Evolutionary conservation across 169 alveolate species (phyloP).

Genomic region (Amoebophrya sp.): DNA sequence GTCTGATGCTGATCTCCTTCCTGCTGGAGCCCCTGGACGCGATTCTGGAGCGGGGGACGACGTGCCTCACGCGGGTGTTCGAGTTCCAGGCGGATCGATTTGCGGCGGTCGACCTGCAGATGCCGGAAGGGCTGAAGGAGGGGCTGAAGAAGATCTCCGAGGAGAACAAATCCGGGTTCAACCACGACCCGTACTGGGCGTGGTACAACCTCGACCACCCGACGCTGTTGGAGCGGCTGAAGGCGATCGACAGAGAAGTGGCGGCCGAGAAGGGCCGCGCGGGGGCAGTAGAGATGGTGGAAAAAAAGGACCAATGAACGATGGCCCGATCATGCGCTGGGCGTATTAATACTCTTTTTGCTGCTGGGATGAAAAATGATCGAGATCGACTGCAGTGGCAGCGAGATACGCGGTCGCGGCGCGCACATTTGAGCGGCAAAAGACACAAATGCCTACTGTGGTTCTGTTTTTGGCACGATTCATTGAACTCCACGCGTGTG

Average conservation of each 20-base stretch:
- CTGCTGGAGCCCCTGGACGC: conserved; percentile 35
- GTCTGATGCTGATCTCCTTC: conserved; percentile 39
- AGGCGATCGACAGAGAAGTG: conserved; percentile 35
- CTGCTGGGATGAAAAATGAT: too few species aligned
- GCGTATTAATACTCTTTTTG: too few species aligned
- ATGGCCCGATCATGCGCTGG: too few species aligned
- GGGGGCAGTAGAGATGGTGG: too few species aligned
- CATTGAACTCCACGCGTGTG: too few species aligned
- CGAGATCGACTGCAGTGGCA: too few species aligned
- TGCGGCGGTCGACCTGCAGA: conserved; percentile 43
- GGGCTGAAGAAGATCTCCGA: conserved; percentile 42
- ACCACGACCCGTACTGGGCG: conserved; percentile 40
- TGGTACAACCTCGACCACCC: conserved; percentile 26
- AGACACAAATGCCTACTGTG: too few species aligned
- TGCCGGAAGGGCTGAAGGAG: conserved; percentile 40
- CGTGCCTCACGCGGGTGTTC: conserved; percentile 41
- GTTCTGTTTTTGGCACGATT: too few species aligned
- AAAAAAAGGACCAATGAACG: too few species aligned
- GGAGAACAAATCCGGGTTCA: conserved; percentile 39
- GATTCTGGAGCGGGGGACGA: conserved; percentile 32
- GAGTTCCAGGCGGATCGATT: conserved; percentile 66
- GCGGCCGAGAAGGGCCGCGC: too few species aligned
- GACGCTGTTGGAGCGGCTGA: conserved; percentile 51
- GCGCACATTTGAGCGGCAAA: too few species aligned
- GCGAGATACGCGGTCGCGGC: too few species aligned